phyloP scores from a whole-genome alignment of 176 grass and related monocot species.

The Rhynchospora pubera region DNA sequence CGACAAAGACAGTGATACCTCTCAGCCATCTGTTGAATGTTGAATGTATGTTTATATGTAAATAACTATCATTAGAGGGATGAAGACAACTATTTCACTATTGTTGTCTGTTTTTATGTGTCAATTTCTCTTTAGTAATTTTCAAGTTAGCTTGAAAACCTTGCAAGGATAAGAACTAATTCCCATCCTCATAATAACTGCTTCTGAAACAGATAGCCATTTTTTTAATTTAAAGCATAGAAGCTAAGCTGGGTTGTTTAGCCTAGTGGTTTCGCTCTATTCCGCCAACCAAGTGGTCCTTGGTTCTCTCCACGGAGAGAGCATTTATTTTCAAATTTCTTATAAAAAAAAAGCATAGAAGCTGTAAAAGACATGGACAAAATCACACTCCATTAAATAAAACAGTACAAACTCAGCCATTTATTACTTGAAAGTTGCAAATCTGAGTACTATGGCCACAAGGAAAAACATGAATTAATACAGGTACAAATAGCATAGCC shows the following conservation, averaged over 20 bases:
- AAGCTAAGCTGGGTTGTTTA: too few relatives aligned
- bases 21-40: slow-evolving; percentile 50
- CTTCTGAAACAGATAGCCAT: neutral
- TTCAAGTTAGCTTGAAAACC: neutral
- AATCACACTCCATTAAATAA: neutral
- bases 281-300: too few relatives aligned
- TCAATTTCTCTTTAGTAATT: neutral
- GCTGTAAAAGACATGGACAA: neutral
- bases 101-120: neutral
- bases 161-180: slow-evolving; percentile 1
- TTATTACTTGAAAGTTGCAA: slow-evolving; percentile 6
- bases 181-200: neutral
- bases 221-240: slow-evolving; percentile 1
- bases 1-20: slow-evolving; percentile 18
- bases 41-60: slow-evolving; percentile 23
- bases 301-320: too few relatives aligned
- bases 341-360: too few relatives aligned
- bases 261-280: too few relatives aligned
- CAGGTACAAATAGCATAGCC: neutral
- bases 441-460: neutral
- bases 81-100: neutral
- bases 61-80: slow-evolving; percentile 24
- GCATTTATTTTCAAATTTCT: too few relatives aligned
- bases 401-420: slow-evolving; percentile 7
- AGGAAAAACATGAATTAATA: neutral